Percentiles rank a stretch among this genome's conserved stretches.
Evolutionary conservation across 306 rosid species (phyloP).

Genomic region (Cucurbita moschata): DNA sequence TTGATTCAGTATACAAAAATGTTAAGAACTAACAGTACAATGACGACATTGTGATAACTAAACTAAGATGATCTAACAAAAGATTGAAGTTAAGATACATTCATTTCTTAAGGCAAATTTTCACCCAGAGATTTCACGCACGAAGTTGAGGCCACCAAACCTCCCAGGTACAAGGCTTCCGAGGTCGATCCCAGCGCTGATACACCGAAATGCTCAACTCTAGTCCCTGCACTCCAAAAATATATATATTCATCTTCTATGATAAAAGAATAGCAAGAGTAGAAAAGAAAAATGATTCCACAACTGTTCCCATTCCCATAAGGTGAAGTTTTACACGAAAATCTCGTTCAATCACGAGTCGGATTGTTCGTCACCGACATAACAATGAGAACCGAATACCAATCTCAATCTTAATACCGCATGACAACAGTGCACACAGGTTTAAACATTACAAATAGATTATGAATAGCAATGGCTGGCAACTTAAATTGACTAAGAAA

Average conservation of each 20-base stretch:
- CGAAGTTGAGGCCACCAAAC: background rate
- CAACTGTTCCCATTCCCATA: background rate
- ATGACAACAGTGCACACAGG: background rate
- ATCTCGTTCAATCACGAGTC: background rate
- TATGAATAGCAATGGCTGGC: background rate
- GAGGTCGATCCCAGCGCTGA: background rate
- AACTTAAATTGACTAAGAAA: background rate
- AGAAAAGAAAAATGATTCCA: background rate
- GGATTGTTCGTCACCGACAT: background rate
- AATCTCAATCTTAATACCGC: too few species aligned
- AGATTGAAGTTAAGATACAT: background rate
- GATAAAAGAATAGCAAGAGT: background rate
- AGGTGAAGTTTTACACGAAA: background rate
- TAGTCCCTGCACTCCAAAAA: slow-evolving; percentile 4
- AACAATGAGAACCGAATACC: background rate
- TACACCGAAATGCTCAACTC: background rate
- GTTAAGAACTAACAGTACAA: background rate
- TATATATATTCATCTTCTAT: background rate
- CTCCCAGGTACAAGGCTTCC: background rate
- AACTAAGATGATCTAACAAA: background rate
- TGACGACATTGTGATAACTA: background rate
- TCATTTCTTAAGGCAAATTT: background rate
- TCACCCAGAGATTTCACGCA: background rate
- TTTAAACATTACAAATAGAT: background rate
- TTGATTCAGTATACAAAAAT: slow-evolving; percentile 3